Percentiles rank a stretch among this genome's conserved stretches.
Conservation (phyloP, 116 monocot genomes). For the Cymodocea nodosa region DNA sequence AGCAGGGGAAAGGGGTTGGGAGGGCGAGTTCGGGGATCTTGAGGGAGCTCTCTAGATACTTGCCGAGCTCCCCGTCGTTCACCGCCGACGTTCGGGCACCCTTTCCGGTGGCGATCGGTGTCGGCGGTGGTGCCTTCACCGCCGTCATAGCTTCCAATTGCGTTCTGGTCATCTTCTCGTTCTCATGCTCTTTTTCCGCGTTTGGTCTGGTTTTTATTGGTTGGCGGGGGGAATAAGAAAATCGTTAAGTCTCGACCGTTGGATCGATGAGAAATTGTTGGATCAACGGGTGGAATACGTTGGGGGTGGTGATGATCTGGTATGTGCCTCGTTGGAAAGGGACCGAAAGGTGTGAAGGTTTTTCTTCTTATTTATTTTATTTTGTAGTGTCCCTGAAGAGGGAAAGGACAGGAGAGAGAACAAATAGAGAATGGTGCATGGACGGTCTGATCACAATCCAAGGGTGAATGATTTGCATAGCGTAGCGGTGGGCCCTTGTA, state of each 20-base stretch:
- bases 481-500: too few species aligned
- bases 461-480: too few species aligned
- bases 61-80: conserved; percentile 31
- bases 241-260: background rate
- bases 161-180: too few species aligned
- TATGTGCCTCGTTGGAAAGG: background rate
- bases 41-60: conserved; percentile 46
- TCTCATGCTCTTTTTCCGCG: too few species aligned
- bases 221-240: background rate
- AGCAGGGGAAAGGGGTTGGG: conserved; percentile 14
- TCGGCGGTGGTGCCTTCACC: conserved; percentile 36
- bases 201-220: background rate
- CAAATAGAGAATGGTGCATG: too few species aligned
- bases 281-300: background rate
- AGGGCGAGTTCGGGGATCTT: conserved; percentile 37
- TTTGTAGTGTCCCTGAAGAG: too few species aligned
- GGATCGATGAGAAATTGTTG: background rate
- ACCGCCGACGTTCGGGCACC: conserved; percentile 30
- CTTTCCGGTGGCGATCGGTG: conserved; percentile 44
- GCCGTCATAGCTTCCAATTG: background rate
- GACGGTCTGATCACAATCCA: too few species aligned
- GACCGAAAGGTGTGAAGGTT: background rate
- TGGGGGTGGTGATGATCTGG: too few species aligned
- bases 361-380: background rate
- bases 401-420: too few species aligned